Evolutionary conservation across 805 yeast species (phyloP), one percentile per base, ranked within the genome.

Genomic region (Kregervanrija pseudodelftensis): DNA sequence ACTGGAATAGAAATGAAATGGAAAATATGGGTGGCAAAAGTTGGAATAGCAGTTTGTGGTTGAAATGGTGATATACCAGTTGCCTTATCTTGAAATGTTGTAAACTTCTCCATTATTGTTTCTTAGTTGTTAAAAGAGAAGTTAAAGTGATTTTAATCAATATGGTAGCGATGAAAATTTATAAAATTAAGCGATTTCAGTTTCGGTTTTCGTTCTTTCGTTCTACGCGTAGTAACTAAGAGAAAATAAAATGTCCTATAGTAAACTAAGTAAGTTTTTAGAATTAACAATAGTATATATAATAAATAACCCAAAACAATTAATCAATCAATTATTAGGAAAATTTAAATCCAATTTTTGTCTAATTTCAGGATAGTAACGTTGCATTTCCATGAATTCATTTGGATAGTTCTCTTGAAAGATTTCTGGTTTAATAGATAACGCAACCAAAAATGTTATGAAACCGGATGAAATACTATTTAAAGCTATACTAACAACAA

Each of bases 21-120:
- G 12, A 46, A 38, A 3, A 52, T 12, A 11, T 39, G 40, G 2
- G 47, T 44, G 2, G 36, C 34, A 8, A 39, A 11, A 3, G 49
- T 46, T 30, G 50, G 67, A n/a, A 51, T 50, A 7, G 46, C 12
- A n/a, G 65, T 53, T 0, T 60, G 52, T 1, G 95, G 95, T 66
- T 84, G 68, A 53, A 87, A 88, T 3, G 96, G 96, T 0, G 95
- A 82, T 33, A 89, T 85, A n/a, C 96, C 96, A 1, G 96, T 89
- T 4, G 91, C 93, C 49, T 80, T 85, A 59, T 88, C 96, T 63
- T 96, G 74, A 82, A 85, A 88, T 49, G 75, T 74, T 22, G 93
- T 80, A 65, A 78, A 89, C 64, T 85, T 82, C 65, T 85, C 95
- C 96, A 89, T 84, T 10, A 9, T 44, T 8, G 28, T n/a, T 15